Base-by-base conservation (phyloP, 23 red algal species). In the Gracilaria domingensis region DNA sequence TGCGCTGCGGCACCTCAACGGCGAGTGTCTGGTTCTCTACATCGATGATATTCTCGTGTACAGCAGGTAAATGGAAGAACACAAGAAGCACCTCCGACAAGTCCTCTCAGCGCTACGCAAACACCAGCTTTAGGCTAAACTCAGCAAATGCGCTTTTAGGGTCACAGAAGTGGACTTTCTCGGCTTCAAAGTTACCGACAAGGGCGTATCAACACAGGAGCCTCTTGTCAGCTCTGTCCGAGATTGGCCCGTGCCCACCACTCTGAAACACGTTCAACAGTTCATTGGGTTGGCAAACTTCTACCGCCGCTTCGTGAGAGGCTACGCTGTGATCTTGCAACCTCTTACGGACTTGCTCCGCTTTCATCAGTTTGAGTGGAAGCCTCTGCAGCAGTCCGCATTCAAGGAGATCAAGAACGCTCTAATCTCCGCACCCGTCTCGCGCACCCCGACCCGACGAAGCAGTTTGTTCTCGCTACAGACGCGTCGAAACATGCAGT, bases 1-100 rank as follows among this genome's bases (percentile, higher is more conserved):
- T n/a, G 8, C 30, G 12, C 71, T 88, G 21, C 42, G 36, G 4
- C 25, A 58, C 37, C 48, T 88, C 29, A 39, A 88, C 58, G 48
- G 67, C 53, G 11, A 58, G 6, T 88, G 9, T 39, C 65, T 88
- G 2, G 84, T 78, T 8, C 66, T 88, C 4, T 77, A 57, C 37
- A 32, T 78, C 28, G 66, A 88, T 58, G 84, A 88, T 57, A 50
- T 88, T 12, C 44, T 88, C 7, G 14, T 88, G 1, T 88, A 88
- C 45, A 88, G 84, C 48, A 17, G 45, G 8, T 34, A 66, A 4
- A 33, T 77, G 4, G 66, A 88, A 33, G 84, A 61, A 59, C 53
- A 76, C 34, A 50, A 76, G 33, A 21, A 58, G n/a, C 64, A 88
- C 42, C 17, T 88, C 2, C 84, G 67, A 4, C 16, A 55, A 0